Evolutionary conservation across 2,329 filamentous ascomycete species (phyloP).

Genomic region (Teratosphaeria nubilosa): DNA sequence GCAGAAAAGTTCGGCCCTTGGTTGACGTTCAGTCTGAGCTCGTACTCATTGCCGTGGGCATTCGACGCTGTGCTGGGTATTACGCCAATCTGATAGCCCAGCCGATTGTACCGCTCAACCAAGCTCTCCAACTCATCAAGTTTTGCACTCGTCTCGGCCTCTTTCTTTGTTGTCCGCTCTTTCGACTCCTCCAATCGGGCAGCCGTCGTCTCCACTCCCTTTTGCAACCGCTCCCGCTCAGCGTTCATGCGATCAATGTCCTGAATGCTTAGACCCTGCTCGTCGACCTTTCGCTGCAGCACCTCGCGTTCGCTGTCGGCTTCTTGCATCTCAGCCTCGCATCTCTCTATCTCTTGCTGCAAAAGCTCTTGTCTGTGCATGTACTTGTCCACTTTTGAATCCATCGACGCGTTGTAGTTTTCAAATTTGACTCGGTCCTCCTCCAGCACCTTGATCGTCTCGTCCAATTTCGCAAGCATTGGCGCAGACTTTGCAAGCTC

Average conservation of each 20-base stretch:
- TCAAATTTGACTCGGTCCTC: slow-evolving; percentile 94
- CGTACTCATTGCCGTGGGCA: slow-evolving; percentile 70
- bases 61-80: slow-evolving; percentile 79
- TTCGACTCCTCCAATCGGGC: slow-evolving; percentile 76
- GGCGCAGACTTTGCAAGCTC: slow-evolving; percentile 80
- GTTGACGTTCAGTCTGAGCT: slow-evolving; percentile 73
- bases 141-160: slow-evolving; percentile 73
- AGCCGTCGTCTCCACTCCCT: slow-evolving; percentile 67
- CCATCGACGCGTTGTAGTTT: slow-evolving; percentile 78
- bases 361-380: slow-evolving; percentile 68
- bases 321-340: slow-evolving; percentile 62
- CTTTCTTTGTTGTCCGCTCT: slow-evolving; percentile 71
- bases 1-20: slow-evolving; percentile 62
- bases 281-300: slow-evolving; percentile 79
- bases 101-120: slow-evolving; percentile 84
- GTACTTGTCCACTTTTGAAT: slow-evolving; percentile 81
- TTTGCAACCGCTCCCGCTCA: slow-evolving; percentile 87
- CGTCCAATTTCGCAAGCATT: slow-evolving; percentile 72
- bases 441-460: slow-evolving; percentile 85
- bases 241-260: slow-evolving; percentile 99
- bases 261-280: slow-evolving; percentile 88
- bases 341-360: slow-evolving; percentile 77
- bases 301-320: slow-evolving; percentile 71
- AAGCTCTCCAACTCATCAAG: slow-evolving; percentile 86
- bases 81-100: slow-evolving; percentile 86